Evolutionary conservation across 1,139 yeast species (phyloP), one percentile per base, ranked within the genome.

Genomic region (Diutina siamensis): DNA sequence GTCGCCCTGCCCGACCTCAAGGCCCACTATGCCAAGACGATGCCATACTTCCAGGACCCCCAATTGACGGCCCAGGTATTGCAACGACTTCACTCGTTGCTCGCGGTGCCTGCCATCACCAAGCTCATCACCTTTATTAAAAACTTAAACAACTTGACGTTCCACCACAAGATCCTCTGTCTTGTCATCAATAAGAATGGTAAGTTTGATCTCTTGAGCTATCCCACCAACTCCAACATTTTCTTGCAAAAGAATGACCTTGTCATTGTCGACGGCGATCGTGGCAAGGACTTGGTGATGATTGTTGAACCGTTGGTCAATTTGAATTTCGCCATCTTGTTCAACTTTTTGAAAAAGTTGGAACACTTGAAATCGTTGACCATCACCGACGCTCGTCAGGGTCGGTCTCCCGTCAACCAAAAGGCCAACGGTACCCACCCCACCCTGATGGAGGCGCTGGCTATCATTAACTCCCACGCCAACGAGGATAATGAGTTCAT

Each of bases 281-380:
- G 76, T 49, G 76, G 76, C 8, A 71, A 70, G 51, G 76, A 71
- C 53, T 58, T 71, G 50, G 76, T 69, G n/a, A 69, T 70, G 75
- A 68, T 71, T 48, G 59, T 69, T 45, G 72, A 69, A 47, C 75
- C 76, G 1, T 57, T 68, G 40, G 40, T 36, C 10, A 36, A 36
- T 10, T 15, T 36, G 3, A 36, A 36, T 27, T 36, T 36, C 20
- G 40, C 40, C 18, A 36, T 36, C n/a, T 36, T 85, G 51, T 76
- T 92, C 58, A 88, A 88, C 61, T 83, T 85, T 55, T 64, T 83
- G 57, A 83, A 82, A 60, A 83, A 83, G 59, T 75, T 81, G 55
- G 84, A 85, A 55, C 94, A 84, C 59, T 71, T 81, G 51, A 85
- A 84, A 58, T 83, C 88, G 48, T 78, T 83, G 55, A 82, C 84